Percentiles rank a stretch among this genome's conserved stretches.
These are phyloP conservation scores for Nicotiana undulata DNA, from an alignment of 257 asterid genomes.

Conservation along the genomic window DNA sequence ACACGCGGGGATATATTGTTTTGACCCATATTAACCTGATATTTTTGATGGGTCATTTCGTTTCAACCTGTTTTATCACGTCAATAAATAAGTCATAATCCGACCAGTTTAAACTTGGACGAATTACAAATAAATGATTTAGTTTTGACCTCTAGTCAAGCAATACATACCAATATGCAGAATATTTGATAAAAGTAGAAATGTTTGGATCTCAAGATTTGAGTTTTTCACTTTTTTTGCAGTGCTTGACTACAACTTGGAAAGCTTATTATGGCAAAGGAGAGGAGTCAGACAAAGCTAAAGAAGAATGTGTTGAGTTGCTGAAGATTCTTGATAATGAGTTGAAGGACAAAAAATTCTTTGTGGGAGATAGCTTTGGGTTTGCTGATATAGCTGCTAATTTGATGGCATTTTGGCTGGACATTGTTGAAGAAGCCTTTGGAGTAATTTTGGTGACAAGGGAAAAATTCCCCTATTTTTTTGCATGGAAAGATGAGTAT, in stretches of 20 bases:
- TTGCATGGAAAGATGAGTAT: background rate
- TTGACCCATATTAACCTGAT: no score
- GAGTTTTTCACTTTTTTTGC: background rate
- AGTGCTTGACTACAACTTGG: background rate
- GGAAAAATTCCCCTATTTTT: background rate
- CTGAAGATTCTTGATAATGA: background rate
- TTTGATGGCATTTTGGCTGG: background rate
- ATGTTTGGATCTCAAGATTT: background rate
- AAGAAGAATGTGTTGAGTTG: conserved; percentile 1
- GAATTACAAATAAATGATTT: no score
- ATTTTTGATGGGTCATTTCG: no score
- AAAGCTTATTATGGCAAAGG: background rate
- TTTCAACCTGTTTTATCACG: no score
- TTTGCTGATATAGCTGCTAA: background rate
- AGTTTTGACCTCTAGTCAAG: no score
- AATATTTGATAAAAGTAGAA: background rate
- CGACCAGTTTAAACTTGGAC: no score
- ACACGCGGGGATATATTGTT: no score
- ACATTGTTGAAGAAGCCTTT: background rate
- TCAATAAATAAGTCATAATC: no score
- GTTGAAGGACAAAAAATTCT: background rate
- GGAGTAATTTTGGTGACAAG: background rate
- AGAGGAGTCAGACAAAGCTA: background rate
- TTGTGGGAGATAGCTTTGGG: background rate
- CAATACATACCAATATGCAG: no score